A percentile compares a stretch with the other conserved stretches of the same genome.
Conservation (phyloP, 2,329 filamentous ascomycete genomes). For the Seiridium unicorne region DNA sequence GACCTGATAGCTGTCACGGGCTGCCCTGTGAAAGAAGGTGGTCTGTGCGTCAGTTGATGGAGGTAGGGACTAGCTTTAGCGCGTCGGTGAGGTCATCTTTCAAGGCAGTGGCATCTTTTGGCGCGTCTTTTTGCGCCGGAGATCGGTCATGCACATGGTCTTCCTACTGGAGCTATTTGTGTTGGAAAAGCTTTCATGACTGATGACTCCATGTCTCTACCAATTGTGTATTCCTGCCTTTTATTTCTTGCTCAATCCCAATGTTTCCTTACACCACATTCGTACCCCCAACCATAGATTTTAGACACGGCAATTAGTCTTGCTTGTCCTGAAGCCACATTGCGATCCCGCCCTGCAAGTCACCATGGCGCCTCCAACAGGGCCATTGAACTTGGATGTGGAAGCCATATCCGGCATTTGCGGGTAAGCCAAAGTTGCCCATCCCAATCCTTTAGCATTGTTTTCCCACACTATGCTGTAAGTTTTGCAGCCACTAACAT, state of each 20-base stretch:
- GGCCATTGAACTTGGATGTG: slow-evolving; percentile 68
- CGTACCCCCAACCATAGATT: too few relatives aligned
- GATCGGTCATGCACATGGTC: neutral
- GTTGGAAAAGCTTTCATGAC: neutral
- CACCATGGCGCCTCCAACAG: slow-evolving; percentile 50
- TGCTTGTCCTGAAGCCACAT: too few relatives aligned
- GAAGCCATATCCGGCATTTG: slow-evolving; percentile 89
- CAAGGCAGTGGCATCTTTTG: neutral
- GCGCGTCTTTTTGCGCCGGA: slow-evolving; percentile 1
- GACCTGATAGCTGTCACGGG: too few relatives aligned
- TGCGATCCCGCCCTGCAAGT: neutral
- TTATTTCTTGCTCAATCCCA: too few relatives aligned
- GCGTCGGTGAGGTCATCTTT: neutral
- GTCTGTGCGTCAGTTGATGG: too few relatives aligned
- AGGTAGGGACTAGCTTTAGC: too few relatives aligned
- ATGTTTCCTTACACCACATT: too few relatives aligned
- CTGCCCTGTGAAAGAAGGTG: too few relatives aligned
- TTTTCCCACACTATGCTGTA: neutral
- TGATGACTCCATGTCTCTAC: neutral
- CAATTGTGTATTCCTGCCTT: too few relatives aligned
- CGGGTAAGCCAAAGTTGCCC: slow-evolving; percentile 50
- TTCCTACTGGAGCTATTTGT: neutral
- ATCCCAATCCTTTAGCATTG: neutral
- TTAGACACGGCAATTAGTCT: too few relatives aligned
- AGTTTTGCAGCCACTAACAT: neutral